phyloP scores from a whole-genome alignment of 2,329 filamentous ascomycete species.

The Stachybotrys echinatus region DNA sequence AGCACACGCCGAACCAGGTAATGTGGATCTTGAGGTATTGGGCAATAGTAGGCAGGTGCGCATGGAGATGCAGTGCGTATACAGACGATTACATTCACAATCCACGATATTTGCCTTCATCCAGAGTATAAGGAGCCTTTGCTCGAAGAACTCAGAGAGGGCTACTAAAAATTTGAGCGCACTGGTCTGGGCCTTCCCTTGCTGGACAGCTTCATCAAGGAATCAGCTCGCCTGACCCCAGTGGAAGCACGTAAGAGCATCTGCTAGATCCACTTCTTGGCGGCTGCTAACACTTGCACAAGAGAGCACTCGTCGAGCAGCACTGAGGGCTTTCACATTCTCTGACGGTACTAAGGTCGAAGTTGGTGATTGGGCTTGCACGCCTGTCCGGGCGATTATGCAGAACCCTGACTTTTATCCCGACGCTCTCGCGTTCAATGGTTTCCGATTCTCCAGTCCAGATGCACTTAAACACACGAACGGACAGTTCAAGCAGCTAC shows the following conservation, averaged over 20 bases:
- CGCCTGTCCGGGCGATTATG: conserved; percentile 1
- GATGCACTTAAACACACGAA: neutral
- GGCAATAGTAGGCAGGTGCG: too few species aligned
- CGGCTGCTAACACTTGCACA: neutral
- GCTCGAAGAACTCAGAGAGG: conserved; percentile 1
- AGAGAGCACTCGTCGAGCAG: conserved; percentile 1
- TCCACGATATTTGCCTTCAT: conserved; percentile 3
- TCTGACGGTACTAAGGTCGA: conserved; percentile 1
- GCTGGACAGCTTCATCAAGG: conserved; percentile 8
- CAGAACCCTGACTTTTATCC: neutral
- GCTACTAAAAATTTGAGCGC: neutral
- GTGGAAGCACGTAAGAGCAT: conserved; percentile 1
- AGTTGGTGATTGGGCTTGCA: conserved; percentile 2
- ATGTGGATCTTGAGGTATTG: too few species aligned
- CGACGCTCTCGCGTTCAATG: neutral
- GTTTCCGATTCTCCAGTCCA: neutral
- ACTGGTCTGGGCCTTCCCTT: neutral
- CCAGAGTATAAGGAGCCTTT: conserved; percentile 3
- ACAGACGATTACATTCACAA: conserved; percentile 2
- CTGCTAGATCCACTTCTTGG: neutral
- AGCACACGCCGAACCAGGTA: too few species aligned
- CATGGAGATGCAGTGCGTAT: conserved; percentile 4
- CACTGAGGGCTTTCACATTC: neutral
- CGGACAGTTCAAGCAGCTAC: neutral
- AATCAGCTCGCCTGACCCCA: conserved; percentile 4